Percentiles rank a stretch among this genome's conserved stretches.
These are phyloP conservation scores for Populus tomentosa DNA, from an alignment of 441 rosid species.

Conservation along the genomic window DNA sequence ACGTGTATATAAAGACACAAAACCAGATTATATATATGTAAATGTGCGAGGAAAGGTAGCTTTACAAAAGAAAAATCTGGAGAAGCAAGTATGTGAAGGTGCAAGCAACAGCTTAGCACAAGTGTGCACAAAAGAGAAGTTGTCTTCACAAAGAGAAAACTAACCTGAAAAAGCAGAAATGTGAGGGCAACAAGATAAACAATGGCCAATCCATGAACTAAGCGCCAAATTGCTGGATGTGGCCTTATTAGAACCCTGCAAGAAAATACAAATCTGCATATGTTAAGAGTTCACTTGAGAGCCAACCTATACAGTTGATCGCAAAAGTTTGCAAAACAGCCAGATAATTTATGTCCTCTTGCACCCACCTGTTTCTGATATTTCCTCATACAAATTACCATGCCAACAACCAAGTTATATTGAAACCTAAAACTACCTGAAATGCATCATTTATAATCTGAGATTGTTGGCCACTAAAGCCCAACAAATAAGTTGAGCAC, in stretches of 20 bases:
- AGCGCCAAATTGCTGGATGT: slow-evolving; percentile 98
- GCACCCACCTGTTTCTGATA: background rate
- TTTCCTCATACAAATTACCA: background rate
- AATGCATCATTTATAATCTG: background rate
- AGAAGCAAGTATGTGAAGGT: background rate
- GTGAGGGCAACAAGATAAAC: slow-evolving; percentile 89
- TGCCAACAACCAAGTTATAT: background rate
- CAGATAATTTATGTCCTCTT: background rate
- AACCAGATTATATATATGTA: background rate
- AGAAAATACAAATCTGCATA: background rate
- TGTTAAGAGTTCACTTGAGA: background rate
- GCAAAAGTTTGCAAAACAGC: background rate
- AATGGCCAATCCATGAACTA: slow-evolving; percentile 99
- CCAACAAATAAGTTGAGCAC: background rate
- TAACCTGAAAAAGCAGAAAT: slow-evolving; percentile 97
- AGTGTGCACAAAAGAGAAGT: background rate
- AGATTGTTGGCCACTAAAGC: background rate
- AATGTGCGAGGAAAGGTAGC: background rate
- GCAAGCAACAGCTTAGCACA: background rate
- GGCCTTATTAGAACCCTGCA: slow-evolving; percentile 92
- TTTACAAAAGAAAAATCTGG: background rate
- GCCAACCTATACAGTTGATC: background rate
- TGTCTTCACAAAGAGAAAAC: slow-evolving; percentile 7
- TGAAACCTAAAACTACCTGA: background rate
- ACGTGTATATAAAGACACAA: background rate